Evolutionary conservation across 2,329 filamentous ascomycete genomes (phyloP).

Genomic region (Ceratocystis smalleyi): DNA sequence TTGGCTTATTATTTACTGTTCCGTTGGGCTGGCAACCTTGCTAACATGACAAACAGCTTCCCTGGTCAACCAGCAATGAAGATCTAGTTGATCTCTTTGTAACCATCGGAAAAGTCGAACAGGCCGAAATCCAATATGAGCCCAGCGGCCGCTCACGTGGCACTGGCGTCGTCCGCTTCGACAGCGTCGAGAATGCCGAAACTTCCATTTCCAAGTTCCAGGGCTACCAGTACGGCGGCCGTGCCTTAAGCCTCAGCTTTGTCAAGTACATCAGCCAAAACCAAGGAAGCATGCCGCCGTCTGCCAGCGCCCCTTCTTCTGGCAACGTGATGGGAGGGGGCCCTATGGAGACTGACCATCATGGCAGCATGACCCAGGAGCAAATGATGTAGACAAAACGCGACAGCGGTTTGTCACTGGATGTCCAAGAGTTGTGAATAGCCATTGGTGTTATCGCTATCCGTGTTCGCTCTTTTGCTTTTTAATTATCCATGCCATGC

Average conservation of each 20-base stretch:
- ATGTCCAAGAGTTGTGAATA: not conserved
- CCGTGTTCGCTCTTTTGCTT: slow-evolving; percentile 7
- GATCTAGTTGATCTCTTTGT: slow-evolving; percentile 92
- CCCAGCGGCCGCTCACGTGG: slow-evolving; percentile 88
- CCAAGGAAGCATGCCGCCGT: not conserved
- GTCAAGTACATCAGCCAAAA: slow-evolving; percentile 71
- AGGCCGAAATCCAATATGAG: slow-evolving; percentile 98
- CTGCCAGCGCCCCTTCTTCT: not conserved
- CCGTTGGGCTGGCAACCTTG: not conserved
- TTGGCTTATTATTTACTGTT: not conserved
- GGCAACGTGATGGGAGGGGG: slow-evolving; percentile 33
- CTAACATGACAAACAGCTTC: slow-evolving; percentile 45
- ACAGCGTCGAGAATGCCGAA: slow-evolving; percentile 66
- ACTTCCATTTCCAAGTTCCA: slow-evolving; percentile 95
- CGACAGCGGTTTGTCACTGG: not conserved
- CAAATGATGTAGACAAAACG: slow-evolving; percentile 66
- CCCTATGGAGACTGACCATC: slow-evolving; percentile 65
- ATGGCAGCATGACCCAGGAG: slow-evolving; percentile 65
- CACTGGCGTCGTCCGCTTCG: slow-evolving; percentile 92
- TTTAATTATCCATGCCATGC: slow-evolving; percentile 5
- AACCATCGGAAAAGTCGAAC: slow-evolving; percentile 94
- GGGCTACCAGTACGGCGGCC: slow-evolving; percentile 90
- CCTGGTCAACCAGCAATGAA: slow-evolving; percentile 98
- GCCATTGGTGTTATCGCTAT: not conserved
- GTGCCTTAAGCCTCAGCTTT: slow-evolving; percentile 80